Percentiles rank a stretch among this genome's conserved stretches.
phyloP scores from a whole-genome alignment of 257 asterid genomes.

The Solanum microdontum region DNA sequence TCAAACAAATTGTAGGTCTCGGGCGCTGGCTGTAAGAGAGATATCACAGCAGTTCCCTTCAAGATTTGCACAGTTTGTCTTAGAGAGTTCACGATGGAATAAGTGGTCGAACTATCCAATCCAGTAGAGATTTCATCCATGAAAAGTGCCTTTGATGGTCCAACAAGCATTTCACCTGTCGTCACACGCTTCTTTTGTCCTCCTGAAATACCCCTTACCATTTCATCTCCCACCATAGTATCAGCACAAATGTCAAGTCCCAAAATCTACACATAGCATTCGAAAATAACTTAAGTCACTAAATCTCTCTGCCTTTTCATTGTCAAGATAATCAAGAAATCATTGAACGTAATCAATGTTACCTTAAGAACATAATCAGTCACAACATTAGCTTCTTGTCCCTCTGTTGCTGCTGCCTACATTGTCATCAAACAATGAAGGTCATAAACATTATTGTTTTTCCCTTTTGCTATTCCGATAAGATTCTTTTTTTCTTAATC shows the following conservation, averaged over 20 bases:
- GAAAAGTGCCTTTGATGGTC: conserved; percentile 58
- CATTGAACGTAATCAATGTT: background rate
- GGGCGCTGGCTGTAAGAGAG: conserved; percentile 62
- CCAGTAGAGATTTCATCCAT: conserved; percentile 73
- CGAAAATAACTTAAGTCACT: background rate
- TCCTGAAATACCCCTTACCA: conserved; percentile 31
- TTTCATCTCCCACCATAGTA: conserved; percentile 30
- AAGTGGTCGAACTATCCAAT: conserved; percentile 55
- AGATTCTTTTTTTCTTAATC: background rate
- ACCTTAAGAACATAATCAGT: conserved; percentile 30
- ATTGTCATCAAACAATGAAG: background rate
- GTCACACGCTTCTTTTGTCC: conserved; percentile 34
- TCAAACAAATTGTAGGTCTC: conserved; percentile 56
- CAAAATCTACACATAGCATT: conserved; percentile 7
- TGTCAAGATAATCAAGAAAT: background rate
- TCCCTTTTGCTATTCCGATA: background rate
- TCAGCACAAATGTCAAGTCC: conserved; percentile 30
- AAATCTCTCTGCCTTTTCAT: background rate
- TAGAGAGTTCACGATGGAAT: conserved; percentile 42
- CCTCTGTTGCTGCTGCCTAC: conserved; percentile 29
- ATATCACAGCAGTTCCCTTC: conserved; percentile 60
- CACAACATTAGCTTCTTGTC: conserved; percentile 27
- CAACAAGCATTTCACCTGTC: conserved; percentile 53
- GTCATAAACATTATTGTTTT: background rate
- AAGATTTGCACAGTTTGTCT: conserved; percentile 44